Evolutionary conservation across 345 rosid species (phyloP), one percentile per base, ranked within the genome.

Genomic region (Populus simonii): DNA sequence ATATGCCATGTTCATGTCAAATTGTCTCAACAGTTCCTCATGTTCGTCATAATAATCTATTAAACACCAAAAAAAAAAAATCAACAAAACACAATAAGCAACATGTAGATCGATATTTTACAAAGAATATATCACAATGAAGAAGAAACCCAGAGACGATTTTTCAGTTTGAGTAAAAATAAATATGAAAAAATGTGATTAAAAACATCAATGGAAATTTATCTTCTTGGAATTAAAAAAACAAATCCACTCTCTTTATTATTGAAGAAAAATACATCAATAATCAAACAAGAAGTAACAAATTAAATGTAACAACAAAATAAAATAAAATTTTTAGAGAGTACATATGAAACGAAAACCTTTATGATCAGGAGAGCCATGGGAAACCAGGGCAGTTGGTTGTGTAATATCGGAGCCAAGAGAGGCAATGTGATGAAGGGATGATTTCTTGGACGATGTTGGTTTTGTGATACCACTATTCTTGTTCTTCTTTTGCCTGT

Each of bases 1-100:
- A 17, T 87, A 93, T 0, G 91, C 87, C 85, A 89, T 89, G 89
- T 89, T 85, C 94, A 93, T 88, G 84, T 93, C 98, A 74, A 93
- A 93, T 61, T 89, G 92, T 84, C 88, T 89, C 43, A 90, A 78
- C 66, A 84, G 80, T 61, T 84, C 85, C 80, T 92, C 98, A 23
- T 76, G 41, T 63, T 82, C 76, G 27, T 80, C 86, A 43, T 72
- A 80, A 67, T 78, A 90, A 45, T 78, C 95, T 93, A 75, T 66
- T 66, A 7, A 51, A 23, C 23, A 31, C 36, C 11, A 38, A 7
- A n/a, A 31, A 57, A 78, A 68, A 53, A 57, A n/a, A 5, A 39
- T 45, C 75, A 51, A 35, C 71, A 29, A 67, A 68, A 57, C 23
- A 63, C 17, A 76, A 7, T 18, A 20, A 35, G 20, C 11, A 25